Evolutionary conservation across 2,329 filamentous ascomycete genomes (phyloP), one percentile per base, ranked within the genome.

Genomic region (Fusarium falciforme): DNA sequence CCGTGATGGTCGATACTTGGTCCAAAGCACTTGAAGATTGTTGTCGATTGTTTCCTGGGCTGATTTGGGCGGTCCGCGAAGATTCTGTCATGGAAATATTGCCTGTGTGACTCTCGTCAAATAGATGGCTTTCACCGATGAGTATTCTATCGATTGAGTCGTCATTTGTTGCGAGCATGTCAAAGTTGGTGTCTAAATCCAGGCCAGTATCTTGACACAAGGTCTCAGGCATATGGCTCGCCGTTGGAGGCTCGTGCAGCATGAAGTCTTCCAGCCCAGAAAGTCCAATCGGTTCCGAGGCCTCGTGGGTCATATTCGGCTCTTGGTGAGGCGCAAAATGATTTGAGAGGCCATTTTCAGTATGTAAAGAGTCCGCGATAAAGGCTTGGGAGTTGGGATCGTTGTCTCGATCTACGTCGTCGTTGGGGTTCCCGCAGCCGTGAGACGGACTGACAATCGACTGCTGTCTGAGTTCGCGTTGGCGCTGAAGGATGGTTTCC

Each of bases 401-500:
- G 2, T 38, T 42, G 4, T 52, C 42, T 17, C 29, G 59, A 14
- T 60, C 36, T 22, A 31, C 22, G 40, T n/a, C 44, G 25, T 29
- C 20, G 33, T 35, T 66, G 6, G 33, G 14, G 2, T 42, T 66
- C 7, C 38, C 35, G 11, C 54, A 40, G 12, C 44, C 40, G 29
- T 61, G 52, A 9, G 57, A 52, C 22, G 42, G 5, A 17, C 49
- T 54, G 22, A 66, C 22, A 38, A 66, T 61, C 2, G 61, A 64
- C 16, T 29, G 36, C 20, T 12, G 33, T 20, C 66, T 60, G 0
- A 67, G 54, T 3, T 58, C 61, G 1, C 66, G 52, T 64, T 67
- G 66, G 4, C 66, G 61, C 16, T 52, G 61, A 6, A 67, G 25
- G n/a, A 67, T 36, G 4, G 1, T 55, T 6, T 67, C 61, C 61